Evolutionary conservation across 805 yeast genomes (phyloP), one percentile per base, ranked within the genome.

Genomic region (Cyberlindnera bimundalis): DNA sequence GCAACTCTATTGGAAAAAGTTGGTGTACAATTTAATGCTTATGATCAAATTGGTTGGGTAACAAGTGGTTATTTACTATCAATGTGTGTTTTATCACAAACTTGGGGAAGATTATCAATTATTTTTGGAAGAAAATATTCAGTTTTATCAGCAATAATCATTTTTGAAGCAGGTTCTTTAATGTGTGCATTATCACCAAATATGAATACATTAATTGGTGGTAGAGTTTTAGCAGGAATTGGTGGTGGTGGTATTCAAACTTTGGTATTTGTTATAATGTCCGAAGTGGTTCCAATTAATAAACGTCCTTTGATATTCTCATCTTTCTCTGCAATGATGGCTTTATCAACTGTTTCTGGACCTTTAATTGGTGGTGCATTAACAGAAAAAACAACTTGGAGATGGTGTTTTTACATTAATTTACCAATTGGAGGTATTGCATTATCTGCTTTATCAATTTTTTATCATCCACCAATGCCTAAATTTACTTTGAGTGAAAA

Each of bases 221-320:
- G 87, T 0, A 69, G 95, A 50, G 80, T 77, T 6, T 64, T 84
- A 17, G 78, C 78, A 38, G 93, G 93, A 37, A 54, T 78, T 23
- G 91, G 90, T n/a, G 87, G 80, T 9, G 82, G 84, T 27, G 84
- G 84, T 20, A 70, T 81, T 33, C 79, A 76, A 50, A 66, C 80
- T 2, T 62, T 79, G 60, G 73, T 71, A 5, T 67, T 73, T 45
- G 75, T 81, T 23, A 74, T 83, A 21, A 62, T 73, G 10, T 69
- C 84, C 2, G 86, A 81, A 50, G 18, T 48, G 16, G 70, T 71
- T 1, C 56, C 65, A 9, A 66, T 71, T 0, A 39, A 53, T 19
- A 54, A 51, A 28, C 47, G 66, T 36, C 28, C 48, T 46, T 12
- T 33, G 13, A 29, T 42, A 5, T 40, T 42, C 13, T 50, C 61